Evolutionary conservation across 2,329 filamentous ascomycete species (phyloP).

Genomic region (Microdochium bolleyi): DNA sequence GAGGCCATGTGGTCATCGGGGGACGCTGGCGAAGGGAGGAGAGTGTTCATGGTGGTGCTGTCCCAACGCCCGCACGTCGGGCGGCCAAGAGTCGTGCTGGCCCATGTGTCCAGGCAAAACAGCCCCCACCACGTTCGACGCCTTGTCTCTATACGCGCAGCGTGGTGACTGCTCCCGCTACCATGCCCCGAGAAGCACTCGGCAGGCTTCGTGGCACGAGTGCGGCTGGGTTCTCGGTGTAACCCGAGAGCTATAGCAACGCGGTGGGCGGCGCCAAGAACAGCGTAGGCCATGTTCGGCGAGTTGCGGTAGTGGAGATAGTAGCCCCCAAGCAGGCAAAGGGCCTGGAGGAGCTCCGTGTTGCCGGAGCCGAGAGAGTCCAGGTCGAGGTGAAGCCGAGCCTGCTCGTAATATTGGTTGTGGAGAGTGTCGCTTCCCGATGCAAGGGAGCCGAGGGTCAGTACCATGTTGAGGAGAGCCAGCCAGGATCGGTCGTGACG

Average conservation of each 20-base stretch:
- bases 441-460: conserved; percentile 66
- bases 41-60: conserved; percentile 19
- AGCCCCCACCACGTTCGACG: conserved; percentile 68
- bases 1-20: conserved; percentile 15
- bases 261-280: conserved; percentile 62
- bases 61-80: conserved; percentile 55
- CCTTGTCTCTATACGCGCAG: conserved; percentile 46
- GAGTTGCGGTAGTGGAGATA: conserved; percentile 74
- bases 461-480: conserved; percentile 66
- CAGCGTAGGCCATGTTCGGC: conserved; percentile 67
- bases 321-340: conserved; percentile 65
- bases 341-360: conserved; percentile 65
- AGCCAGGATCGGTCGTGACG: conserved; percentile 64
- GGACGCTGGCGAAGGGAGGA: conserved; percentile 10
- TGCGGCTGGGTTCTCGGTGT: conserved; percentile 46
- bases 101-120: conserved; percentile 69
- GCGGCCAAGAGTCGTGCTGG: conserved; percentile 62
- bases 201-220: neutral
- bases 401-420: conserved; percentile 60
- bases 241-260: conserved; percentile 67
- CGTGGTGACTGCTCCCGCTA: neutral
- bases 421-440: conserved; percentile 60
- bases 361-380: conserved; percentile 63
- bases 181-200: neutral
- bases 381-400: conserved; percentile 58